Evolutionary conservation across 208 protist genomes (phyloP), one percentile per base, ranked within the genome.

Genomic region (Entamoeba nuttalli): DNA sequence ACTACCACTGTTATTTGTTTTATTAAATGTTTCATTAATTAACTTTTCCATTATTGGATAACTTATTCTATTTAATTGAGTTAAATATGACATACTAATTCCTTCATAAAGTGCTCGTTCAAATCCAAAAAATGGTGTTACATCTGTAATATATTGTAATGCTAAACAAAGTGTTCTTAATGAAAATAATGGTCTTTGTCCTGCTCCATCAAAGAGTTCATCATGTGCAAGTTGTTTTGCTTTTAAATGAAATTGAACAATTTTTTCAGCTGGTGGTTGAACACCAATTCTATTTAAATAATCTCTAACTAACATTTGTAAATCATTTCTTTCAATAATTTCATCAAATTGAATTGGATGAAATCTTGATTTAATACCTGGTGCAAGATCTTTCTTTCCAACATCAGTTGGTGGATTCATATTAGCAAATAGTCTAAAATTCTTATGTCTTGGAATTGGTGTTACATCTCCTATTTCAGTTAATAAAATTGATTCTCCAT

Each of bases 371-470:
- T 98, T 96, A 93, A 99, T 95, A 7, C 97, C 98, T 48, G 97
- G 97, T 2, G 98, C 98, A 52, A 99, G 97, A 73, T 99, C 98
- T 96, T 99, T 99, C 97, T 99, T 99, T 53, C 99, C 99, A 48
- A 99, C 98, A 96, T 99, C 99, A 7, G 99, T 99, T 15, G 99
- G 97, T 30, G 98, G 99, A 97, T 99, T 99, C 99, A 99, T 99
- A 97, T 99, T 99, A 11, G 98, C 99, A 96, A 99, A 99, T 0
- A 99, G 97, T 94, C 98, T 98, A 97, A 99, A 99, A 95, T 99
- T 98, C 30, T 98, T 98, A 97, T 99, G 99, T 50, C 97, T 96
- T 94, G 50, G 48, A n/a, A 99, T 95, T 50, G 96, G 96, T 15
- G 97, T 96, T 5, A 97, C 94, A 14, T 98, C 97, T 52, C 98